A percentile compares a stretch with the other conserved stretches of the same genome.
phyloP scores from a whole-genome alignment of 169 alveolate species.

The Eimeria sp. region DNA sequence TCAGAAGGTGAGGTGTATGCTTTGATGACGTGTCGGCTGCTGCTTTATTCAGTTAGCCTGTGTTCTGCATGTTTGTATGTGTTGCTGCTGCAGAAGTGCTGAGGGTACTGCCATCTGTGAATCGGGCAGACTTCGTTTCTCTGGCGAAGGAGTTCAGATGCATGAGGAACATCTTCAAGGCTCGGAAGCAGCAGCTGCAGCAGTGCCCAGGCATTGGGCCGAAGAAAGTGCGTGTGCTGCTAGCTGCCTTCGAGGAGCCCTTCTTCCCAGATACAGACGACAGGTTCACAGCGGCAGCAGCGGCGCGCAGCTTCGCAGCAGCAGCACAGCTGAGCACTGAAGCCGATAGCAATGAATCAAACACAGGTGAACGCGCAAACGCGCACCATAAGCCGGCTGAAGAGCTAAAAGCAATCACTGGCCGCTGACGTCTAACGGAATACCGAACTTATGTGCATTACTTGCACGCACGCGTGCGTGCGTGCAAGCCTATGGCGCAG shows the following conservation, averaged over 20 bases:
- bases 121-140: slow-evolving; percentile 83
- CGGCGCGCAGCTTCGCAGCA: neutral
- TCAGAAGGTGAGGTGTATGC: neutral
- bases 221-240: slow-evolving; percentile 49
- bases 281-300: slow-evolving; percentile 28
- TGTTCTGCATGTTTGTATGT: slow-evolving; percentile 15
- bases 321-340: neutral
- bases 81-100: slow-evolving; percentile 80
- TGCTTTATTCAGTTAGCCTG: neutral
- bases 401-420: neutral
- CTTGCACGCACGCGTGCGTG: neutral
- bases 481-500: neutral
- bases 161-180: slow-evolving; percentile 77
- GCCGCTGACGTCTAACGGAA: neutral
- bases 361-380: neutral
- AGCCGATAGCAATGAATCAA: neutral
- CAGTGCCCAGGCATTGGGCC: slow-evolving; percentile 85
- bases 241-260: slow-evolving; percentile 65
- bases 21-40: neutral
- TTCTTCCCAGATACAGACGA: slow-evolving; percentile 71
- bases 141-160: slow-evolving; percentile 83
- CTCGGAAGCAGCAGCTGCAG: slow-evolving; percentile 80
- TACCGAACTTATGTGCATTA: neutral
- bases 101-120: slow-evolving; percentile 83
- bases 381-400: neutral